Evolutionary conservation across 2,329 filamentous ascomycete genomes (phyloP).

Genomic region (Colletotrichum costaricense): DNA sequence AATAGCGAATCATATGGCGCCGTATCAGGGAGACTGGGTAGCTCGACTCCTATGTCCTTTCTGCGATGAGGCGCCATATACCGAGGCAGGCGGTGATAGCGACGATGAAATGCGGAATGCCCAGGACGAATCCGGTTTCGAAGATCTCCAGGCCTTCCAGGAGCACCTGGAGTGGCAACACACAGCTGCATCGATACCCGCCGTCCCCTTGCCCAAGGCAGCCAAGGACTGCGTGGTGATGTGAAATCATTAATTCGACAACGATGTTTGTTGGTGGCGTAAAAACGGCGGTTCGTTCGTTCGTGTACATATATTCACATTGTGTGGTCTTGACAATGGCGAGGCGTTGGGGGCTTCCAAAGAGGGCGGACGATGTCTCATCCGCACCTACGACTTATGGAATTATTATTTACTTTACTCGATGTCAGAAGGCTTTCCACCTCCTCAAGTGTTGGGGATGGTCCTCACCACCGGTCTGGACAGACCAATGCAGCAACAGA

Average conservation of each 20-base stretch:
- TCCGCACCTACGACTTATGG: conserved; percentile 21
- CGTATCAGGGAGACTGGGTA: conserved; percentile 62
- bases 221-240: conserved; percentile 58
- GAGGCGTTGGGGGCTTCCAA: conserved; percentile 28
- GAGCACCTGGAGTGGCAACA: conserved; percentile 70
- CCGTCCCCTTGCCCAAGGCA: conserved; percentile 43
- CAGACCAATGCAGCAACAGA: conserved; percentile 12
- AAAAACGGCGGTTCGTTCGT: conserved; percentile 1
- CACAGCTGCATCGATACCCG: conserved; percentile 51
- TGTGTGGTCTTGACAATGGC: conserved; percentile 15
- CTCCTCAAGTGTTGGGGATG: not conserved
- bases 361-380: not conserved
- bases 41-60: conserved; percentile 65
- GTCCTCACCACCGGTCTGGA: conserved; percentile 9
- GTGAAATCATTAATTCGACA: conserved; percentile 45
- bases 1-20: conserved; percentile 67
- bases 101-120: conserved; percentile 62
- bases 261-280: conserved; percentile 16
- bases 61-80: conserved; percentile 63
- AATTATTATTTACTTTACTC: conserved; percentile 23
- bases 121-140: conserved; percentile 60
- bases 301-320: conserved; percentile 16
- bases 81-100: conserved; percentile 56
- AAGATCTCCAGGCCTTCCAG: conserved; percentile 59
- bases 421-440: conserved; percentile 2